phyloP scores from a whole-genome alignment of 345 rosid species.

The Eucalyptus virginea region DNA sequence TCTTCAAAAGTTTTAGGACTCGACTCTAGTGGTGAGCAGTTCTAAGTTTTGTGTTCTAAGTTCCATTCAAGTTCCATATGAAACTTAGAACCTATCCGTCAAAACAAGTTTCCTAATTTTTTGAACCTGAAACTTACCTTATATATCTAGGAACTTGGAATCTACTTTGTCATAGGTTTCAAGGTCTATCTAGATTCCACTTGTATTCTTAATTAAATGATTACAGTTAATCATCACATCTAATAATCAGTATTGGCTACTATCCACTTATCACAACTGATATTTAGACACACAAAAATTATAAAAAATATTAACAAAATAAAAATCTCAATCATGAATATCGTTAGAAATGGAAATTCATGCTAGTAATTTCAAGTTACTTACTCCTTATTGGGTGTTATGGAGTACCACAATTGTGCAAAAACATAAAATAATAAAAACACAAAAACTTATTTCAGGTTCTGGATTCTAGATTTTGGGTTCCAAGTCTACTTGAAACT shows the following conservation, averaged over 20 bases:
- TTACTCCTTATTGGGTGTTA: rapidly evolving
- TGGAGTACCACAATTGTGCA: not conserved
- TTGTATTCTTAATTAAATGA: too few species aligned
- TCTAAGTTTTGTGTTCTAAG: not conserved
- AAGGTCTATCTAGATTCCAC: rapidly evolving
- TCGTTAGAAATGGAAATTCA: rapidly evolving
- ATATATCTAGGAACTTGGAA: too few species aligned
- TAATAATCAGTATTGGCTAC: not conserved
- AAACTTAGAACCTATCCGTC: too few species aligned
- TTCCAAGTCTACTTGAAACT: rapidly evolving
- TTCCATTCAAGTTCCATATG: rapidly evolving
- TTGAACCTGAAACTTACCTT: too few species aligned
- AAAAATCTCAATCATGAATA: too few species aligned
- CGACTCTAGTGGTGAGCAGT: not conserved
- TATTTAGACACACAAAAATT: too few species aligned
- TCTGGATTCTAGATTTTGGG: rapidly evolving
- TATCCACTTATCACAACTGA: too few species aligned
- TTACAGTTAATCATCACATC: not conserved
- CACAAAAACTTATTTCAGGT: not conserved
- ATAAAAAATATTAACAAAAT: too few species aligned
- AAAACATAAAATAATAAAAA: too few species aligned
- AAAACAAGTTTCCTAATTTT: too few species aligned
- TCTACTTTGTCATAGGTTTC: rapidly evolving
- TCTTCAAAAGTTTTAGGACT: not conserved
- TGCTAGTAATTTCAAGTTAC: too few species aligned